Evolutionary conservation across 257 asterid genomes (phyloP).

Genomic region (Primulina tabacum): DNA sequence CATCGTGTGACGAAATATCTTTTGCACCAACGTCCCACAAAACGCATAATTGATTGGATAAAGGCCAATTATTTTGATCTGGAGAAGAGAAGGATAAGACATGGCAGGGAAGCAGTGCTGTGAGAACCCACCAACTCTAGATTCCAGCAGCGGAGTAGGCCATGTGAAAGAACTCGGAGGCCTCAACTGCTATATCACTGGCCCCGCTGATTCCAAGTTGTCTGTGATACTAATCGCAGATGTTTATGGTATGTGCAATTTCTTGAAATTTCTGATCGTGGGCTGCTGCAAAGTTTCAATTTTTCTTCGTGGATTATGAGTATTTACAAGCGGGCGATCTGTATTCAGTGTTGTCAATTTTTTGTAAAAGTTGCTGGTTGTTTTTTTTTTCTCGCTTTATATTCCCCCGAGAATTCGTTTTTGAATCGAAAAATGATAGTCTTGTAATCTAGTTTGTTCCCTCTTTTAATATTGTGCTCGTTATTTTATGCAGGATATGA

Average conservation of each 20-base stretch:
- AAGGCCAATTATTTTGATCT: neutral
- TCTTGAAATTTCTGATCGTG: neutral
- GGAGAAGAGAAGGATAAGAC: neutral
- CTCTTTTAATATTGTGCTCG: neutral
- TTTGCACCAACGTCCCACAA: too few relatives aligned
- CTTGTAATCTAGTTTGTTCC: neutral
- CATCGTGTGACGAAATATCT: too few relatives aligned
- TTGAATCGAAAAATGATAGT: neutral
- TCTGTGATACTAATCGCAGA: constrained; percentile 51
- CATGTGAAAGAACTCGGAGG: constrained; percentile 48
- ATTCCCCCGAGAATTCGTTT: too few relatives aligned
- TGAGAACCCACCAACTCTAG: constrained; percentile 45
- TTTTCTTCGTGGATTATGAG: neutral
- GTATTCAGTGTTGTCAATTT: too few relatives aligned
- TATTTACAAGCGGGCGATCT: neutral
- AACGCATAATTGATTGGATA: too few relatives aligned
- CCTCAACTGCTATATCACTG: constrained; percentile 38
- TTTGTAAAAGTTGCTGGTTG: too few relatives aligned
- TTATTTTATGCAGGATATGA: constrained; percentile 52
- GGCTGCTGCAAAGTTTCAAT: constrained; percentile 9
- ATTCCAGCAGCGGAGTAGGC: constrained; percentile 38
- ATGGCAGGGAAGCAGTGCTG: constrained; percentile 55
- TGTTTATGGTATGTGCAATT: constrained; percentile 42
- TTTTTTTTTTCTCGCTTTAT: too few relatives aligned
- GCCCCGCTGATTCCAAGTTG: constrained; percentile 39